These are phyloP conservation scores for Dysphania ambrosioides DNA, from an alignment of 148 eudicot genomes.

Conservation along the genomic window DNA sequence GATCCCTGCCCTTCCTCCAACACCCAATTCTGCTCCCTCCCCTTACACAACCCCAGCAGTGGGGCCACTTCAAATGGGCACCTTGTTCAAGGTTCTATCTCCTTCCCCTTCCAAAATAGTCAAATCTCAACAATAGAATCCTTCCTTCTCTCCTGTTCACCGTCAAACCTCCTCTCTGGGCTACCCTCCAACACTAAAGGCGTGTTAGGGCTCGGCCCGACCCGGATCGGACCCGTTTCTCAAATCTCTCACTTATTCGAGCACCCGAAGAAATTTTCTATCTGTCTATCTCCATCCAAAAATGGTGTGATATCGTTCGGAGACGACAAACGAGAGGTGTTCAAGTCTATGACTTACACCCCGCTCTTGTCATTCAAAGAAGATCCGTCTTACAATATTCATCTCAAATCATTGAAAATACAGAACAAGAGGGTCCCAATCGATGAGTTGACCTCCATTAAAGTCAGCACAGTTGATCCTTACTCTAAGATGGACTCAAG, in stretches of 20 bases:
- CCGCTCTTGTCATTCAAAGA: constrained; percentile 30
- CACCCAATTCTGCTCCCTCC: constrained; percentile 23
- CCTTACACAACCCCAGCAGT: constrained; percentile 34
- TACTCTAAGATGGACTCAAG: constrained; percentile 42
- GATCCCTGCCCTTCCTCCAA: background rate
- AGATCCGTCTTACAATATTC: constrained; percentile 39
- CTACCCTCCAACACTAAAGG: constrained; percentile 44
- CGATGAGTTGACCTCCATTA: constrained; percentile 7
- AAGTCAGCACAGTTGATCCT: constrained; percentile 42
- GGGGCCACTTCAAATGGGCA: constrained; percentile 24
- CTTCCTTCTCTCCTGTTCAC: constrained; percentile 45
- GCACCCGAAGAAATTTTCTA: constrained; percentile 37
- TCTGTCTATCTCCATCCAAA: constrained; percentile 43
- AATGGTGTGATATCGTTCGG: constrained; percentile 40
- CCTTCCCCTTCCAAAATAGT: constrained; percentile 18
- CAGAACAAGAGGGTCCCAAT: constrained; percentile 36
- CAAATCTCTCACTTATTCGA: constrained; percentile 37
- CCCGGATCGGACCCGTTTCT: constrained; percentile 36
- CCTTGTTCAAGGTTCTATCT: constrained; percentile 37
- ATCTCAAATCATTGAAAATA: constrained; percentile 44
- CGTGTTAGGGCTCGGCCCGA: constrained; percentile 48
- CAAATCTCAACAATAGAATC: constrained; percentile 16
- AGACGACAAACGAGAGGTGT: background rate
- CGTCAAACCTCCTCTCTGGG: constrained; percentile 1
- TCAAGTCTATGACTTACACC: constrained; percentile 45